These are phyloP conservation scores for Wickerhamiella azymoides DNA, from an alignment of 805 yeast species.

Conservation along the genomic window DNA sequence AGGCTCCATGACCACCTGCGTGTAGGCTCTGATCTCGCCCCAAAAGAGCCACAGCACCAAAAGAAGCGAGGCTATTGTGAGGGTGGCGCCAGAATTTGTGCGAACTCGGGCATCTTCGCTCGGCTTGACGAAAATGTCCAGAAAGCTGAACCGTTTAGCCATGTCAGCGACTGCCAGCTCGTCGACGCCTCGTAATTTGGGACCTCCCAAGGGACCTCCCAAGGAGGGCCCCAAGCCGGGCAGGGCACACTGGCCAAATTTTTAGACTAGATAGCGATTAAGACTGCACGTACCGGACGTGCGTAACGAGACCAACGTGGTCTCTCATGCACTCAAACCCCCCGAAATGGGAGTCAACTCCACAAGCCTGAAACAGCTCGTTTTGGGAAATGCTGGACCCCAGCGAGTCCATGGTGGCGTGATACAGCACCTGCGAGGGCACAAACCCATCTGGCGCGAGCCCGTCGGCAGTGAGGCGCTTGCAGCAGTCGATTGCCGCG, in stretches of 20 bases:
- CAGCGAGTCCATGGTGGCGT: slow-evolving; percentile 17
- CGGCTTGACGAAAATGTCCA: slow-evolving; percentile 85
- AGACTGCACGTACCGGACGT: slow-evolving; percentile 12
- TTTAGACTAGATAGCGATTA: not conserved
- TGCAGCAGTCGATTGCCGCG: slow-evolving; percentile 19
- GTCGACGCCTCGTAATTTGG: too few species aligned
- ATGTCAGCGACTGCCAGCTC: slow-evolving; percentile 3
- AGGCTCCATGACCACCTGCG: slow-evolving; percentile 54
- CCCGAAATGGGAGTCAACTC: slow-evolving; percentile 10
- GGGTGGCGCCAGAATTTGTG: slow-evolving; percentile 81
- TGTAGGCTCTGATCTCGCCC: slow-evolving; percentile 67
- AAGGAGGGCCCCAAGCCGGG: not conserved
- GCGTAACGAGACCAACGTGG: slow-evolving; percentile 25
- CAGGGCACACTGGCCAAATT: not conserved
- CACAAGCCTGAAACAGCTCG: slow-evolving; percentile 22
- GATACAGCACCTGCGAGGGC: slow-evolving; percentile 24
- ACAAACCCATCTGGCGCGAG: slow-evolving; percentile 24
- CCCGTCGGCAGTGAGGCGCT: slow-evolving; percentile 15
- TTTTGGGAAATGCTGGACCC: slow-evolving; percentile 18
- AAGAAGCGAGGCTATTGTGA: slow-evolving; percentile 56
- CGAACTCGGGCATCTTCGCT: slow-evolving; percentile 85
- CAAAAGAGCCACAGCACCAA: slow-evolving; percentile 48
- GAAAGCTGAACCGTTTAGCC: slow-evolving; percentile 14
- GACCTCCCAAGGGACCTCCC: too few species aligned
- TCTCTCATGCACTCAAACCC: slow-evolving; percentile 22